These are phyloP conservation scores for Desmodesmus armatus DNA, from an alignment of 139 green algal genomes.

Conservation along the genomic window DNA sequence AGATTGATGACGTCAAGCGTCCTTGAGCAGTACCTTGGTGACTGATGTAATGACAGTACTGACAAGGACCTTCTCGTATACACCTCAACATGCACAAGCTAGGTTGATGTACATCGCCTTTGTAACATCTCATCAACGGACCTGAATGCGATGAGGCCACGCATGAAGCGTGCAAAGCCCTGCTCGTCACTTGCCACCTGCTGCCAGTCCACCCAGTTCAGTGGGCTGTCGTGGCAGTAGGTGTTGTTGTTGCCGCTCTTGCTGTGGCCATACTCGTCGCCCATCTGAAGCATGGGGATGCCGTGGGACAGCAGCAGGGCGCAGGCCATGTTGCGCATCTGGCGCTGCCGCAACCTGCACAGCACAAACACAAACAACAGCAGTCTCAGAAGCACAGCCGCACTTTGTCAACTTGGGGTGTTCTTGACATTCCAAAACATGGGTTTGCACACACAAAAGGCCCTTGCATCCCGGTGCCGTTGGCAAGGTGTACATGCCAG, in stretches of 20 bases:
- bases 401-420: background rate
- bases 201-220: conserved; percentile 94
- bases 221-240: conserved; percentile 95
- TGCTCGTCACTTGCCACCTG: conserved; percentile 62
- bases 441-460: background rate
- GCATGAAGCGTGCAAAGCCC: conserved; percentile 84
- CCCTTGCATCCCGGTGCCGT: background rate
- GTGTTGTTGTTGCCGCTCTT: conserved; percentile 99
- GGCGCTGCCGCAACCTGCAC: conserved; percentile 67
- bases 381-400: conserved; percentile 7
- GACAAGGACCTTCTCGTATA: too few species aligned
- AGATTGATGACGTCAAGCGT: too few species aligned
- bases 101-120: too few species aligned
- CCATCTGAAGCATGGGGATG: conserved; percentile 97
- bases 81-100: too few species aligned
- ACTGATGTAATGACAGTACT: too few species aligned
- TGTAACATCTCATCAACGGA: too few species aligned
- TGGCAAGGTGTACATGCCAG: background rate
- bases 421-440: background rate
- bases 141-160: conserved; percentile 73
- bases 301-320: conserved; percentile 92
- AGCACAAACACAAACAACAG: conserved; percentile 19
- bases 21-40: too few species aligned
- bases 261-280: conserved; percentile 96
- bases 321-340: conserved; percentile 92